A percentile compares a stretch with the other conserved stretches of the same genome.
Conservation (phyloP, 2,329 filamentous ascomycete genomes). For the Septoria linicola region DNA sequence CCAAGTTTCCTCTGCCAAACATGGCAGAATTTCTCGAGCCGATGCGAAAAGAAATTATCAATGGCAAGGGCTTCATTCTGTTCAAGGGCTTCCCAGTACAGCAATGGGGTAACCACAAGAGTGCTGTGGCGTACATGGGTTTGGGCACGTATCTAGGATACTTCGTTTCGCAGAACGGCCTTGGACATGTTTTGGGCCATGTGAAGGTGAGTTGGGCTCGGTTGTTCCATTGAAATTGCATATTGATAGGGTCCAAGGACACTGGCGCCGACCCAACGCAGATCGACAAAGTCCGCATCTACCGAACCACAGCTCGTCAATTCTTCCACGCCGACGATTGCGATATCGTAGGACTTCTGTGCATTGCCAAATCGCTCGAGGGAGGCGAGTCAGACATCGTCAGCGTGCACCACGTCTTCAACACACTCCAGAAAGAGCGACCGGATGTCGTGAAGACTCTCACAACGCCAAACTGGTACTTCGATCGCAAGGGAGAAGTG, state of each 20-base stretch:
- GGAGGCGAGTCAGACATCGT: slow-evolving; percentile 83
- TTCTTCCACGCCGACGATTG: slow-evolving; percentile 84
- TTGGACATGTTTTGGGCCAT: slow-evolving; percentile 82
- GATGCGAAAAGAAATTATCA: slow-evolving; percentile 65
- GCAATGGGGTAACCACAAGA: slow-evolving; percentile 75
- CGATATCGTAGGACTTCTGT: slow-evolving; percentile 80
- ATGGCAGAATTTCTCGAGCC: slow-evolving; percentile 55
- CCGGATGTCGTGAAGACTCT: slow-evolving; percentile 76
- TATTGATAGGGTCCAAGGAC: slow-evolving; percentile 55
- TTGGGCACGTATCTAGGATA: slow-evolving; percentile 78
- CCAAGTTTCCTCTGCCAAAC: slow-evolving; percentile 61
- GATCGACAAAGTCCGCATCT: slow-evolving; percentile 86
- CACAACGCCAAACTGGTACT: slow-evolving; percentile 81
- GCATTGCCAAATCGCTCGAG: slow-evolving; percentile 72
- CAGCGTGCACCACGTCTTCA: slow-evolving; percentile 77
- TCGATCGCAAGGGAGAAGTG: slow-evolving; percentile 84
- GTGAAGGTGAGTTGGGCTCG: slow-evolving; percentile 56
- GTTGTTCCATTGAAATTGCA: neutral
- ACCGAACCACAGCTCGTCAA: slow-evolving; percentile 80
- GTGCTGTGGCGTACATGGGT: slow-evolving; percentile 86
- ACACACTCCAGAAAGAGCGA: slow-evolving; percentile 69
- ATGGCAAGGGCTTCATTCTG: slow-evolving; percentile 86
- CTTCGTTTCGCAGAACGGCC: slow-evolving; percentile 81
- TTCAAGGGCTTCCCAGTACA: slow-evolving; percentile 81
- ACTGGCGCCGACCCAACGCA: slow-evolving; percentile 76